A percentile compares a stretch with the other conserved stretches of the same genome.
Conservation (phyloP, 441 rosid species). For the Syzygium malaccense region DNA sequence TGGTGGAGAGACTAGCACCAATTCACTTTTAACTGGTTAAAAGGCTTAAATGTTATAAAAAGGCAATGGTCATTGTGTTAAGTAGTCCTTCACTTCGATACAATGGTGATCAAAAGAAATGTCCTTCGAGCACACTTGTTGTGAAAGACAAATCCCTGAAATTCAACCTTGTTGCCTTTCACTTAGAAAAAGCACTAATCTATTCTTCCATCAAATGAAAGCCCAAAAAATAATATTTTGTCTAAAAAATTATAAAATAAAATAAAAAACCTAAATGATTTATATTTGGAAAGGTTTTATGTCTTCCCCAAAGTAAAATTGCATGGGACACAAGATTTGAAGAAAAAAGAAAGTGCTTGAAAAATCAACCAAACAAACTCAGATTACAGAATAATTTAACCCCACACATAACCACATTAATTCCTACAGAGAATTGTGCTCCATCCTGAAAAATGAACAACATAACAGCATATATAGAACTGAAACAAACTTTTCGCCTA, state of each 20-base stretch:
- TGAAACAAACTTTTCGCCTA: background rate
- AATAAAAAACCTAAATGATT: background rate
- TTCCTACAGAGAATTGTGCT: background rate
- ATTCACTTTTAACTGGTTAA: background rate
- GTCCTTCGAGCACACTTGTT: background rate
- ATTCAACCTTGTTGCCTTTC: background rate
- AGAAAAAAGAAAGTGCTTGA: background rate
- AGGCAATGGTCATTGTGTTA: background rate
- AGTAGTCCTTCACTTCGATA: background rate
- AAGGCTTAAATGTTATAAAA: background rate
- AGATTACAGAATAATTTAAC: background rate
- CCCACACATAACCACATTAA: background rate
- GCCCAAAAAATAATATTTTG: background rate
- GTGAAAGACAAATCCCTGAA: background rate
- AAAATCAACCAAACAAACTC: background rate
- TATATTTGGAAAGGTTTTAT: background rate
- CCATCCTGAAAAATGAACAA: background rate
- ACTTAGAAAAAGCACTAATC: background rate
- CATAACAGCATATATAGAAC: background rate
- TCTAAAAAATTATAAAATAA: background rate
- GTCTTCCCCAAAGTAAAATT: background rate
- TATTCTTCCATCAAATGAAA: background rate
- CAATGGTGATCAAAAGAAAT: background rate
- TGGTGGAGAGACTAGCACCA: background rate
- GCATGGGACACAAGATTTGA: background rate